Evolutionary conservation across 2,329 filamentous ascomycete species (phyloP).

Genomic region (Arthrobotrys musiformis): DNA sequence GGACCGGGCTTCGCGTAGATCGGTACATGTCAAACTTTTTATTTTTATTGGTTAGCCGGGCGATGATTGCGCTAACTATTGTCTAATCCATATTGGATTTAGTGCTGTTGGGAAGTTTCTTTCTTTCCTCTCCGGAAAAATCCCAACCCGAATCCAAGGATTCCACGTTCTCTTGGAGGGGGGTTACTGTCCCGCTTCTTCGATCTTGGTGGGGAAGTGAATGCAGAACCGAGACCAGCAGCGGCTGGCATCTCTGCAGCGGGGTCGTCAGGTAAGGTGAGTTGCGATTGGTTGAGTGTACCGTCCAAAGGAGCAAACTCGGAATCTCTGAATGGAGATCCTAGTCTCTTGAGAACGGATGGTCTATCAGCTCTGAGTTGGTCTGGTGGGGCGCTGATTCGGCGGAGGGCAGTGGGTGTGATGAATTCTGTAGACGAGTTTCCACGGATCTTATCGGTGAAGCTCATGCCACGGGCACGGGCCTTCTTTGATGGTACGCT

Average conservation of each 20-base stretch:
- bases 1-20: slow-evolving; percentile 38
- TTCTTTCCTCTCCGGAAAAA: slow-evolving; percentile 55
- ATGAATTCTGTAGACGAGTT: slow-evolving; percentile 26
- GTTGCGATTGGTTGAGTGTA: slow-evolving; percentile 45
- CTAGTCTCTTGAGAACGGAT: slow-evolving; percentile 49
- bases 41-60: slow-evolving; percentile 42
- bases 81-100: slow-evolving; percentile 25
- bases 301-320: slow-evolving; percentile 50
- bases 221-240: slow-evolving; percentile 47
- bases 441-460: slow-evolving; percentile 50
- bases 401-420: slow-evolving; percentile 22
- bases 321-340: slow-evolving; percentile 52
- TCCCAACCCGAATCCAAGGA: slow-evolving; percentile 52
- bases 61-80: slow-evolving; percentile 29
- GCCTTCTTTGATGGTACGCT: slow-evolving; percentile 49
- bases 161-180: slow-evolving; percentile 49
- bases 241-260: slow-evolving; percentile 28
- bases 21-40: slow-evolving; percentile 35
- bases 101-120: slow-evolving; percentile 52
- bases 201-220: slow-evolving; percentile 49
- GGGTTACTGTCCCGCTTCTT: slow-evolving; percentile 46
- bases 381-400: slow-evolving; percentile 39
- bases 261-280: slow-evolving; percentile 37
- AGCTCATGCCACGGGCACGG: slow-evolving; percentile 51
- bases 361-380: slow-evolving; percentile 42